phyloP scores from a whole-genome alignment of 2,329 filamentous ascomycete species.

The Verticillium dahliae region DNA sequence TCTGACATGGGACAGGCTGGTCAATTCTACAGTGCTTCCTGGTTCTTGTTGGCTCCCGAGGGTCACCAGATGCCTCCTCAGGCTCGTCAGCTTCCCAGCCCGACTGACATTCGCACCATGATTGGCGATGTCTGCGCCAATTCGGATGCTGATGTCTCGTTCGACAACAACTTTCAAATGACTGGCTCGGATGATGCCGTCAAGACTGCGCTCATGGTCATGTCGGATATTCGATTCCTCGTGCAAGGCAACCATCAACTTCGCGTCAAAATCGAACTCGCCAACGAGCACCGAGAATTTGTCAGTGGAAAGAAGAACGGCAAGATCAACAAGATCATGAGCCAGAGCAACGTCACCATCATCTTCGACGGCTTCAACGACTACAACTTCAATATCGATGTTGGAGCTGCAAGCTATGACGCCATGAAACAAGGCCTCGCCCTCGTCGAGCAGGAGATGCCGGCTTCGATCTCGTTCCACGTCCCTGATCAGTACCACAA shows the following conservation, averaged over 20 bases:
- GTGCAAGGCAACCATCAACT: conserved; percentile 86
- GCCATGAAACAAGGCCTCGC: conserved; percentile 88
- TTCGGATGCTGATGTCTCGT: conserved; percentile 89
- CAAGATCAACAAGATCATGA: conserved; percentile 99
- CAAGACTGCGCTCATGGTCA: conserved; percentile 89
- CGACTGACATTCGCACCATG: conserved; percentile 80
- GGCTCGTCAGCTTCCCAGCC: conserved; percentile 49
- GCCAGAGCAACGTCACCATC: conserved; percentile 97
- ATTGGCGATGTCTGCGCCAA: conserved; percentile 93
- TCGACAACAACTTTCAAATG: conserved; percentile 91
- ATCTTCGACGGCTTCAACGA: conserved; percentile 99
- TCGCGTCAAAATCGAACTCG: conserved; percentile 95
- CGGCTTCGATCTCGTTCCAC: conserved; percentile 97
- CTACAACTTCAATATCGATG: conserved; percentile 99
- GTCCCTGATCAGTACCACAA: conserved; percentile 99
- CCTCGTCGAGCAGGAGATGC: conserved; percentile 98
- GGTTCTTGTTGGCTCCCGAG: conserved; percentile 54
- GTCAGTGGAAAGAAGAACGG: conserved; percentile 99
- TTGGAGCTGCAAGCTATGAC: conserved; percentile 86
- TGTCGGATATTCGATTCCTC: conserved; percentile 86
- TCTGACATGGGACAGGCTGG: conserved; percentile 57
- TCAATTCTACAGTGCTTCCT: conserved; percentile 95
- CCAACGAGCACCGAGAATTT: conserved; percentile 99
- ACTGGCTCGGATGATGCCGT: conserved; percentile 95
- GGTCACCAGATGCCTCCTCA: conserved; percentile 40